Evolutionary conservation across 352 stramenopile species (phyloP), one percentile per base, ranked within the genome.

Genomic region (Phytophthora niederhauseri): DNA sequence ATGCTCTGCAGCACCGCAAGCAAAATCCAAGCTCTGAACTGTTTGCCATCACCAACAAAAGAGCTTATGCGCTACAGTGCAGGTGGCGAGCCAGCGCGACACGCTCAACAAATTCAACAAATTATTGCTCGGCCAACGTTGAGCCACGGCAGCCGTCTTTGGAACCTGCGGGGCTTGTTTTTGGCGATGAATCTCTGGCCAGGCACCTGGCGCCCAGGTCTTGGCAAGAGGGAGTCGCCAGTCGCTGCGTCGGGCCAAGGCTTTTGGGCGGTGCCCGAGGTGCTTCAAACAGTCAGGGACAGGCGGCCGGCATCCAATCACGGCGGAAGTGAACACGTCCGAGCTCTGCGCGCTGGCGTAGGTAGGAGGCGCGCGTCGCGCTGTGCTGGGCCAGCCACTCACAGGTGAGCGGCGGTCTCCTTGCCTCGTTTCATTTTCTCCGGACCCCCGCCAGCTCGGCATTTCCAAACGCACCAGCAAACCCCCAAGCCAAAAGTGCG

Each of bases 221-320:
- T 36, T 22, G 41, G 24, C 49, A 15, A 34, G 49, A 36, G 49
- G 24, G 24, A 38, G 24, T 31, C 15, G 55, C 41, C 36, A 34
- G 28, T 53, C 22, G 36, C 17, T 28, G 36, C 30, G 31, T 9
- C 30, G 36, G 4, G 19, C 43, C 17, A 20, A 24, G 19, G 17
- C 11, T 48, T 48, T 49, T 17, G n/a, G 43, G 43, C n/a, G 43
- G 43, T 49, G 43, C 17, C 17, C 45, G 24, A 28, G 41, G 11
- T 60, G 51, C 65, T 59, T 68, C 66, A 73, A 55, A 60, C 58
- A 60, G n/a, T 34, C 66, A 66, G 50, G 62, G 61, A 57, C 41
- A 70, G 70, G 49, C 56, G 54, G 24, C 4, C 28, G 36, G 60
- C 61, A 57, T 64, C 66, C 69, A 76, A 76, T 76, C 69, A 70